phyloP scores from a whole-genome alignment of 345 rosid genomes.

The Clausena lansium region DNA sequence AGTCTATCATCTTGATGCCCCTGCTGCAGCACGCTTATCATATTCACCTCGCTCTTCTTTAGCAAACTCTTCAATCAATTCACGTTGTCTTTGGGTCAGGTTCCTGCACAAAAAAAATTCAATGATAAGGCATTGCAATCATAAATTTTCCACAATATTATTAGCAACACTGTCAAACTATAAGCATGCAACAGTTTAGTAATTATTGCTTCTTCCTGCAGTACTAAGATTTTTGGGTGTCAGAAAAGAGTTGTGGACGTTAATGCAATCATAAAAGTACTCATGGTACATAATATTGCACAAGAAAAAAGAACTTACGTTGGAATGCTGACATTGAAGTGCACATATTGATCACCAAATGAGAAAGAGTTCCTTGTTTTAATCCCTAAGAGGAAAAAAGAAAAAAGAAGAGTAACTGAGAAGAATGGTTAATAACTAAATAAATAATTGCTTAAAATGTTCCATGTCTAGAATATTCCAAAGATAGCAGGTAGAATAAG shows the following conservation, averaged over 20 bases:
- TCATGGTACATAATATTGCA: neutral
- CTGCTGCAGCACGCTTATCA: constrained; percentile 70
- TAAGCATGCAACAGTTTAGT: neutral
- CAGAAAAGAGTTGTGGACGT: no score
- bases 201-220: neutral
- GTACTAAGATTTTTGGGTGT: neutral
- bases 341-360: constrained; percentile 90
- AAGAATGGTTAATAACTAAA: neutral
- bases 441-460: neutral
- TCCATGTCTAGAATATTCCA: neutral
- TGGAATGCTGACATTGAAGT: constrained; percentile 91
- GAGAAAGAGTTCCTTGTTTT: constrained; percentile 70
- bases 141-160: no score
- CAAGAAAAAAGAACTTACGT: constrained; percentile 40
- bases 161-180: neutral
- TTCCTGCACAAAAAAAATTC: constrained; percentile 40
- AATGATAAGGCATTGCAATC: neutral
- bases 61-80: constrained; percentile 84
- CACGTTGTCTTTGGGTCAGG: constrained; percentile 77
- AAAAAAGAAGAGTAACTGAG: neutral
- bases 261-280: neutral
- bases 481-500: neutral
- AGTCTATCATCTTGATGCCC: constrained; percentile 58
- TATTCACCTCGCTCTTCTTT: constrained; percentile 88
- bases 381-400: constrained; percentile 48